Evolutionary conservation across 2,329 filamentous ascomycete species (phyloP).

Genomic region (Setomelanomma holmii): DNA sequence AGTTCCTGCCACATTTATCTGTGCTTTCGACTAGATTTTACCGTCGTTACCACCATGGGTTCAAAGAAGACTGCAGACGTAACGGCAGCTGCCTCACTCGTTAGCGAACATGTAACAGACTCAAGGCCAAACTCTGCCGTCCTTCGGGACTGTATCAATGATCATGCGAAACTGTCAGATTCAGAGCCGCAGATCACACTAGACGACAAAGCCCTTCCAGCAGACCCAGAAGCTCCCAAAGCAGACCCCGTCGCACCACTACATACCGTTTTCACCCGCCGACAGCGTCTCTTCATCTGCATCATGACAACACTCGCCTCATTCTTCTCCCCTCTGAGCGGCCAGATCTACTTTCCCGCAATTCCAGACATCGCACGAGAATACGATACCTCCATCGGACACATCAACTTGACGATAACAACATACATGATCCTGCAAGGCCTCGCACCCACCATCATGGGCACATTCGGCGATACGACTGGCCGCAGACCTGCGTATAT

Average conservation of each 20-base stretch:
- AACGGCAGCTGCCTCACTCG: too few species aligned
- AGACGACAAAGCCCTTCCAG: not conserved
- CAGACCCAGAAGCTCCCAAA: not conserved
- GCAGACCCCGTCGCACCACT: not conserved
- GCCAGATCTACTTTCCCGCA: conserved; percentile 55
- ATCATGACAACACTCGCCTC: not conserved
- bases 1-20: too few species aligned
- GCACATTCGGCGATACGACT: conserved; percentile 49
- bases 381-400: conserved; percentile 45
- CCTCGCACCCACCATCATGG: conserved; percentile 53
- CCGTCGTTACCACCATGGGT: too few species aligned
- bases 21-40: too few species aligned
- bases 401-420: conserved; percentile 55
- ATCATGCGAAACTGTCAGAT: not conserved
- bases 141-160: too few species aligned
- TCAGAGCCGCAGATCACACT: not conserved
- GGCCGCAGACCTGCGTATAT: conserved; percentile 52
- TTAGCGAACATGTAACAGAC: too few species aligned
- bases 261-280: not conserved
- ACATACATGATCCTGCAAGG: conserved; percentile 56
- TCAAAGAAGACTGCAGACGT: too few species aligned
- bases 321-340: not conserved
- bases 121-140: too few species aligned
- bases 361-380: conserved; percentile 52
- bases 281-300: not conserved